Evolutionary conservation across 345 rosid species (phyloP).

Genomic region (Arabidopsis thaliana): DNA sequence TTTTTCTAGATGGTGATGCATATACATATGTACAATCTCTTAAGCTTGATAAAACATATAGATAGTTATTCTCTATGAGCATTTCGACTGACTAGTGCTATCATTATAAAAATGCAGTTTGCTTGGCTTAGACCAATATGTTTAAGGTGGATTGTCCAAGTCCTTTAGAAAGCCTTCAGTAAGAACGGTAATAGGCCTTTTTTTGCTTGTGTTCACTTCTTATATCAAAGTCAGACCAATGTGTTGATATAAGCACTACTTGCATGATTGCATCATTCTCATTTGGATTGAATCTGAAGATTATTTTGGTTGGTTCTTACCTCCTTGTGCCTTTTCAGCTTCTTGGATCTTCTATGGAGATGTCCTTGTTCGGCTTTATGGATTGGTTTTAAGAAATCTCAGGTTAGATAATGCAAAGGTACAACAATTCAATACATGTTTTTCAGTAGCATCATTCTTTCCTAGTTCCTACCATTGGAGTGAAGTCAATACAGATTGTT

Average conservation of each 20-base stretch:
- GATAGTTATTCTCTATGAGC: neutral
- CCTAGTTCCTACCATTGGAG: neutral
- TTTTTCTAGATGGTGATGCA: neutral
- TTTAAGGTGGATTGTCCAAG: neutral
- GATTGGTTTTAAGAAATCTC: slow-evolving; percentile 17
- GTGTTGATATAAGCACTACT: neutral
- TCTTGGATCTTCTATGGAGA: slow-evolving; percentile 11
- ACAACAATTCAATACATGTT: neutral
- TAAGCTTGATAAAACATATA: neutral
- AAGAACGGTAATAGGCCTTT: neutral
- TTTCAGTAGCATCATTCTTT: neutral
- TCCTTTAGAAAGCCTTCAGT: neutral
- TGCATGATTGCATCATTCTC: neutral
- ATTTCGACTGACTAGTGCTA: slow-evolving; percentile 3
- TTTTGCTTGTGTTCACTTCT: slow-evolving; percentile 1
- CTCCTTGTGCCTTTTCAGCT: neutral
- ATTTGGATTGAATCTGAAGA: neutral
- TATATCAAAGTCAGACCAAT: neutral
- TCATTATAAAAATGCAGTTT: neutral
- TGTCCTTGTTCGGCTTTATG: neutral
- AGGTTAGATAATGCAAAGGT: slow-evolving; percentile 1
- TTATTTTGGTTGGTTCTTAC: neutral
- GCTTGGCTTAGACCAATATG: neutral
- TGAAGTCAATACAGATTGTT: neutral
- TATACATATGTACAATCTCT: neutral